Conservation (phyloP, 306 rosid genomes). For the Oxytropis ochrocephala region DNA sequence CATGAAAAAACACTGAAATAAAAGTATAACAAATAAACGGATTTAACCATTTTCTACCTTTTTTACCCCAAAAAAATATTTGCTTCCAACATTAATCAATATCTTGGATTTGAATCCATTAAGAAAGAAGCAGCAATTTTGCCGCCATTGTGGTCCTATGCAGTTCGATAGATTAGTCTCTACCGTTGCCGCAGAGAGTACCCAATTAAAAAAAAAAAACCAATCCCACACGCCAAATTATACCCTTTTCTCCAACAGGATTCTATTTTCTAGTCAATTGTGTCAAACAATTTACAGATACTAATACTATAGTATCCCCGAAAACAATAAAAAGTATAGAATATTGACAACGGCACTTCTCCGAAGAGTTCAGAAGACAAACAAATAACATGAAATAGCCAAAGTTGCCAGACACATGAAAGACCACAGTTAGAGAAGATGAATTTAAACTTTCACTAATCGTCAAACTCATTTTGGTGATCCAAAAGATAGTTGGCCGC, state of each 20-base stretch:
- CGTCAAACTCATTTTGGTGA: constrained; percentile 69
- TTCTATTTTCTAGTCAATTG: constrained; percentile 24
- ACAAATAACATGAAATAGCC: not conserved
- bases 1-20: not conserved
- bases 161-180: too few relatives aligned
- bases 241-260: not conserved
- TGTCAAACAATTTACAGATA: constrained; percentile 11
- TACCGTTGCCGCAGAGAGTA: too few relatives aligned
- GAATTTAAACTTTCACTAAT: constrained; percentile 26
- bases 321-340: not conserved
- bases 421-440: not conserved
- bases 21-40: not conserved
- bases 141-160: too few relatives aligned
- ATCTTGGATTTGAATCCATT: too few relatives aligned
- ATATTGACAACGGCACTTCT: constrained; percentile 8
- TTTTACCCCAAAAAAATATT: not conserved
- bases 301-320: not conserved
- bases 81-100: too few relatives aligned
- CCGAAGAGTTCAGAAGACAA: constrained; percentile 14
- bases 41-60: not conserved
- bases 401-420: not conserved
- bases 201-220: too few relatives aligned
- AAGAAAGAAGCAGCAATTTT: too few relatives aligned
- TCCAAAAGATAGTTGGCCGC: constrained; percentile 84
- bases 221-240: too few relatives aligned